Conservation (phyloP, 139 green algal genomes). For the Chlorella sp. region DNA sequence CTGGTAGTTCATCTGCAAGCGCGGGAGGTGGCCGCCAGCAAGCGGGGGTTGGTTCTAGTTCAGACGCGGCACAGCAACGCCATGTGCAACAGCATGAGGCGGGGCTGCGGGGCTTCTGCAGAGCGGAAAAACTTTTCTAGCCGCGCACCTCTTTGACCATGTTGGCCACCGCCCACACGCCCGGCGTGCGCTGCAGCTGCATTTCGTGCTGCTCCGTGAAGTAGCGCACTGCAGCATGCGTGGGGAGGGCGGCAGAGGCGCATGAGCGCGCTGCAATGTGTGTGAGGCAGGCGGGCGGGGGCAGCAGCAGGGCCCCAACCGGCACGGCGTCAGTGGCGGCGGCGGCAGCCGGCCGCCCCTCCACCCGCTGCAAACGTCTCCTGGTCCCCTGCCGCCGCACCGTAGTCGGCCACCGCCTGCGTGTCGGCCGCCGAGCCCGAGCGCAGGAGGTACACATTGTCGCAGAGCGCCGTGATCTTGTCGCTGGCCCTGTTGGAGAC, state of each 20-base stretch:
- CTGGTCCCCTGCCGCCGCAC: constrained; percentile 46
- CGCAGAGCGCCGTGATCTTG: constrained; percentile 90
- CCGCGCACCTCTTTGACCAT: constrained; percentile 80
- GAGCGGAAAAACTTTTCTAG: too few relatives aligned
- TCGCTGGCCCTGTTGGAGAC: constrained; percentile 93
- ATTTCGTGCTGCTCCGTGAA: constrained; percentile 60
- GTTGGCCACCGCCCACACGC: constrained; percentile 85
- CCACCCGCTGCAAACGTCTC: background rate
- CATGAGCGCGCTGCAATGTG: background rate
- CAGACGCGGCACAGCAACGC: too few relatives aligned
- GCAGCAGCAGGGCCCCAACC: background rate
- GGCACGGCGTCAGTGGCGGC: background rate
- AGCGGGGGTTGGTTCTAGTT: too few relatives aligned
- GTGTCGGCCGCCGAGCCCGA: constrained; percentile 91
- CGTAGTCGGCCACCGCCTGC: constrained; percentile 88
- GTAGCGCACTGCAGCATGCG: constrained; percentile 55
- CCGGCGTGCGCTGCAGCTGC: constrained; percentile 62
- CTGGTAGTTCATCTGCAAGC: constrained; percentile 86
- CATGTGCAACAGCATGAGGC: too few relatives aligned
- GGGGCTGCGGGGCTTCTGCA: too few relatives aligned
- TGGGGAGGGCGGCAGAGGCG: background rate
- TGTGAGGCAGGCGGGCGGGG: background rate
- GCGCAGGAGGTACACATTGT: constrained; percentile 83
- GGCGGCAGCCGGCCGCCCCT: background rate
- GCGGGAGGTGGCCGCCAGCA: background rate